Evolutionary conservation across 345 rosid genomes (phyloP).

Genomic region (Pugionium dolabratum): DNA sequence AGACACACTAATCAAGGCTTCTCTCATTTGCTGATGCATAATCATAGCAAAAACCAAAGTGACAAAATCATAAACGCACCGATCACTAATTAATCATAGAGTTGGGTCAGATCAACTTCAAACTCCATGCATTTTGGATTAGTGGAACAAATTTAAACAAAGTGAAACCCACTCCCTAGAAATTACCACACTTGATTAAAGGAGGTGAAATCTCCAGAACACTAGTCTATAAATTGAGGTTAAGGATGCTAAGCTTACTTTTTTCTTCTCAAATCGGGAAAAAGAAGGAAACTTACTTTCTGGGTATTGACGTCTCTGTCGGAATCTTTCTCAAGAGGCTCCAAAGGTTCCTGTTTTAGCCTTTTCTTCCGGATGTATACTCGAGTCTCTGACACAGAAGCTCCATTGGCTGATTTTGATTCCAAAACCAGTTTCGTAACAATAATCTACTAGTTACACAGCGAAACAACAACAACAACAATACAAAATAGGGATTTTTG

Average conservation of each 20-base stretch:
- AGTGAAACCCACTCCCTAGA: not conserved
- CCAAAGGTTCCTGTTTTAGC: constrained; percentile 41
- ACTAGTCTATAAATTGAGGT: not conserved
- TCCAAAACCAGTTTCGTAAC: constrained; percentile 6
- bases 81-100: not conserved
- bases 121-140: not conserved
- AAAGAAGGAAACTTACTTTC: constrained; percentile 15
- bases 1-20: constrained; percentile 9
- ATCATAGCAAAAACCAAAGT: not conserved
- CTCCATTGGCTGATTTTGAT: constrained; percentile 30
- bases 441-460: not conserved
- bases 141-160: not conserved
- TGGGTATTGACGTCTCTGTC: constrained; percentile 22
- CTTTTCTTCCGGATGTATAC: constrained; percentile 65
- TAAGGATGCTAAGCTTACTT: no score
- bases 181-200: constrained; percentile 1
- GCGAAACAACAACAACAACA: not conserved
- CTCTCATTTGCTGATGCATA: constrained; percentile 5
- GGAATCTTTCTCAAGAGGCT: constrained; percentile 41
- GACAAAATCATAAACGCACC: not conserved
- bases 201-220: constrained; percentile 8
- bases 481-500: not conserved
- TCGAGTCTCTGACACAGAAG: constrained; percentile 42
- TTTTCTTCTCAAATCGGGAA: not conserved
- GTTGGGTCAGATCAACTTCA: not conserved